Evolutionary conservation across 306 rosid genomes (phyloP).

Genomic region (Mimosa pudica): DNA sequence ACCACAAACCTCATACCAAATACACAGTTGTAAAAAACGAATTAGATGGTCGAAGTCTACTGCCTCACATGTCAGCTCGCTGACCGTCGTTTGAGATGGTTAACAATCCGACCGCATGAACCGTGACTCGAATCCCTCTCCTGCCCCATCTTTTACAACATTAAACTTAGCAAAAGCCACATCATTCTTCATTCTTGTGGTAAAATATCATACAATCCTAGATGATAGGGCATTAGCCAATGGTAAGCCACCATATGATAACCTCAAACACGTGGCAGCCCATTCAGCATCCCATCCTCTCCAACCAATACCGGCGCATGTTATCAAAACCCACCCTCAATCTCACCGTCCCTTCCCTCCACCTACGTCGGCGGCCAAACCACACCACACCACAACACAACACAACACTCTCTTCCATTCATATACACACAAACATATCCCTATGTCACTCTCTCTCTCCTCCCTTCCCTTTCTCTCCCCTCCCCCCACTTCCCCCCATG

Average conservation of each 20-base stretch:
- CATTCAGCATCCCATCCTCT: background rate
- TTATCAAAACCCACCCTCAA: conserved; percentile 28
- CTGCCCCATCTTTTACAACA: no score
- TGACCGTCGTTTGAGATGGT: no score
- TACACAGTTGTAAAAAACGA: no score
- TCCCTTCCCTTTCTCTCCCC: conserved; percentile 39
- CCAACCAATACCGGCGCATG: conserved; percentile 33
- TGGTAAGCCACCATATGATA: background rate
- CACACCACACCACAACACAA: conserved; percentile 39
- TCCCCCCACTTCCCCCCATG: conserved; percentile 59
- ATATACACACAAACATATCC: background rate
- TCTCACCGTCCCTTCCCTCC: conserved; percentile 20
- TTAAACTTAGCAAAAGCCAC: no score
- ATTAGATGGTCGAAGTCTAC: no score
- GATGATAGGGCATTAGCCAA: background rate
- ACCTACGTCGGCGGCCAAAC: conserved; percentile 40
- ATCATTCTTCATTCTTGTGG: no score
- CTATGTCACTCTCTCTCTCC: conserved; percentile 51
- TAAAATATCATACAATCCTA: background rate
- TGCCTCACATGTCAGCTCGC: no score
- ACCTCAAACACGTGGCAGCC: conserved; percentile 58
- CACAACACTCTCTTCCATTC: conserved; percentile 21
- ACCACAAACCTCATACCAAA: no score
- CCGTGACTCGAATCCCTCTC: no score
- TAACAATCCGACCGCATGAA: no score